Evolutionary conservation across 371 early-diverging fungal genomes (phyloP).

Genomic region (Choanephora cucurbitarum): DNA sequence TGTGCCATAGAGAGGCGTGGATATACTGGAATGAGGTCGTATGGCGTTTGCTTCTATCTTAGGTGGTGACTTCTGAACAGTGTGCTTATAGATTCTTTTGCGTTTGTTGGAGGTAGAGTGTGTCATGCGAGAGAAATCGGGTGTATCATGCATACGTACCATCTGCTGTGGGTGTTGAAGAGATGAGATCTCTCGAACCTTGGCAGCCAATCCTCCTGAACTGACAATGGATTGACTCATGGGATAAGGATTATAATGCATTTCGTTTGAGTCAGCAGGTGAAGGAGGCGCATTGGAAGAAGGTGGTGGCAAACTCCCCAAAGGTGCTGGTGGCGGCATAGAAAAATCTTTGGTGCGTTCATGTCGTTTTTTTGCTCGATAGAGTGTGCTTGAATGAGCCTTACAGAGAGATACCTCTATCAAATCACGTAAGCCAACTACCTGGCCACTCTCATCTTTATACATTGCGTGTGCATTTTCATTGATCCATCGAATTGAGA

Average conservation of each 20-base stretch:
- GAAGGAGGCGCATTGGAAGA: conserved; percentile 36
- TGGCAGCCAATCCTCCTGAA: conserved; percentile 38
- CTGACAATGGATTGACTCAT: conserved; percentile 8
- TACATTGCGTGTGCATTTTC: conserved; percentile 47
- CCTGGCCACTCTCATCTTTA: conserved; percentile 31
- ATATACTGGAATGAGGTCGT: conserved; percentile 34
- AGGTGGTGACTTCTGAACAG: background rate
- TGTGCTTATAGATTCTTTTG: conserved; percentile 20
- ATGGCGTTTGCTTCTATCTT: conserved; percentile 1
- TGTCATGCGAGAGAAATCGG: conserved; percentile 36
- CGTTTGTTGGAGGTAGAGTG: conserved; percentile 39
- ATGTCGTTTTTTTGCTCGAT: conserved; percentile 52
- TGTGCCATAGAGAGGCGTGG: conserved; percentile 33
- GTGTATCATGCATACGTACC: conserved; percentile 18
- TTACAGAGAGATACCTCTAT: conserved; percentile 55
- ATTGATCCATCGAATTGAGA: conserved; percentile 47
- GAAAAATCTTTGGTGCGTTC: conserved; percentile 32
- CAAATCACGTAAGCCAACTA: conserved; percentile 35
- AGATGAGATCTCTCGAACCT: conserved; percentile 36
- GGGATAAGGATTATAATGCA: conserved; percentile 20
- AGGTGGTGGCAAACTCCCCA: too few species aligned
- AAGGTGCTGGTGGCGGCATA: too few species aligned
- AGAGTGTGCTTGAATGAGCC: conserved; percentile 53
- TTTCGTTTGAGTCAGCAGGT: conserved; percentile 45
- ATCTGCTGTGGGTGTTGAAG: conserved; percentile 9